Percentiles rank a stretch among this genome's conserved stretches.
Conservation (phyloP, 805 yeast genomes). For the Starmera quercuum region DNA sequence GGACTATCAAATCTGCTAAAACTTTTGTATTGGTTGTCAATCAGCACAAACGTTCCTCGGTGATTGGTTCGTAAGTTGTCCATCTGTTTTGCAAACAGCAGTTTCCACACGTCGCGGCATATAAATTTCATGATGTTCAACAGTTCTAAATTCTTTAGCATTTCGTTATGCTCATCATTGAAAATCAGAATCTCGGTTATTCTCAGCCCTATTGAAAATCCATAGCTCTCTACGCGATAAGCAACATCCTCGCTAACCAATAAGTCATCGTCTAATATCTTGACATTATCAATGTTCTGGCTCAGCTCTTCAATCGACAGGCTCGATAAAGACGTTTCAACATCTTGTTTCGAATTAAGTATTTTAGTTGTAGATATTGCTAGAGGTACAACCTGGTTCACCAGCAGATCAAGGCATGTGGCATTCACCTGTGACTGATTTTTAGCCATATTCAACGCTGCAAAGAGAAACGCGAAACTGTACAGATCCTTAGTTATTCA, state of each 20-base stretch:
- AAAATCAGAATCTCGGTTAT: slow-evolving; percentile 40
- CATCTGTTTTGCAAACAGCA: slow-evolving; percentile 75
- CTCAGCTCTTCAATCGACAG: slow-evolving; percentile 10
- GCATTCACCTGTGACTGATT: slow-evolving; percentile 49
- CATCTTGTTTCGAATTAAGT: slow-evolving; percentile 23
- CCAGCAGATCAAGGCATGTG: slow-evolving; percentile 50
- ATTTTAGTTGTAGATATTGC: slow-evolving; percentile 55
- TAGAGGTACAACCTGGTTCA: slow-evolving; percentile 73
- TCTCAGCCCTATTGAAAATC: slow-evolving; percentile 61
- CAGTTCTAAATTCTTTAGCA: slow-evolving; percentile 47
- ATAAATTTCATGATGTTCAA: slow-evolving; percentile 85
- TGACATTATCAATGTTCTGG: slow-evolving; percentile 34
- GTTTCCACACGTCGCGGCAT: slow-evolving; percentile 87
- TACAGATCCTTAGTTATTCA: too few species aligned
- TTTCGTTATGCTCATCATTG: slow-evolving; percentile 40
- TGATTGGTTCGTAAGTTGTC: slow-evolving; percentile 92
- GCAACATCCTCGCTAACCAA: slow-evolving; percentile 41
- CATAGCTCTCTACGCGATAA: slow-evolving; percentile 59
- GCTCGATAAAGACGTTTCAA: slow-evolving; percentile 6
- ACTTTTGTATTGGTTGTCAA: slow-evolving; percentile 57
- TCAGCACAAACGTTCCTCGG: slow-evolving; percentile 71
- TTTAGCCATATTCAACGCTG: too few species aligned
- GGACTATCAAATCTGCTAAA: slow-evolving; percentile 44
- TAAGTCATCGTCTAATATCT: slow-evolving; percentile 27
- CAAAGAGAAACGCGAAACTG: too few species aligned